These are phyloP conservation scores for Trichoderma atrobrunneum DNA, from an alignment of 2,329 filamentous ascomycete species.

Conservation along the genomic window DNA sequence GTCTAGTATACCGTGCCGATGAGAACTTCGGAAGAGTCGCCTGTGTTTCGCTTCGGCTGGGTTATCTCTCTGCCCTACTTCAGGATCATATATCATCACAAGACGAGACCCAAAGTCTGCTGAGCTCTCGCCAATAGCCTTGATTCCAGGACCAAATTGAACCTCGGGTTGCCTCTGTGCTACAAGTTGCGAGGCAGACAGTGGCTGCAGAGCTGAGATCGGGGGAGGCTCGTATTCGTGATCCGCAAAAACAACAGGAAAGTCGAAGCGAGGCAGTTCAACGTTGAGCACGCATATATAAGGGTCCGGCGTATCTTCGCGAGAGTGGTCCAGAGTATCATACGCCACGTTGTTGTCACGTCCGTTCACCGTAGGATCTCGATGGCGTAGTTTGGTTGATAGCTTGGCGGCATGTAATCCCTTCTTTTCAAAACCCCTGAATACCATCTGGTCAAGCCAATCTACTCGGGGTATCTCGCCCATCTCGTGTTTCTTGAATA, in stretches of 20 bases:
- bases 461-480: constrained; percentile 89
- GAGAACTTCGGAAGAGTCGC: constrained; percentile 82
- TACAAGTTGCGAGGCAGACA: constrained; percentile 58
- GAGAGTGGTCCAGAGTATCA: constrained; percentile 29
- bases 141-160: constrained; percentile 85
- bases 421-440: constrained; percentile 80
- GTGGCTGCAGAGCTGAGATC: constrained; percentile 69
- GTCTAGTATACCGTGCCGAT: constrained; percentile 88
- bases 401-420: constrained; percentile 62
- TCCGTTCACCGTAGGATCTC: constrained; percentile 39
- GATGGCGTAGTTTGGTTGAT: constrained; percentile 58
- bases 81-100: constrained; percentile 88
- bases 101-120: constrained; percentile 57
- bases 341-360: constrained; percentile 27
- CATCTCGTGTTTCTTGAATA: constrained; percentile 98
- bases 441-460: constrained; percentile 95
- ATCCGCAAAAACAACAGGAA: constrained; percentile 91
- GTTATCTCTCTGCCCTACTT: constrained; percentile 85
- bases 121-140: constrained; percentile 57
- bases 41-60: constrained; percentile 94
- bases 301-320: constrained; percentile 46
- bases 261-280: constrained; percentile 92
- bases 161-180: constrained; percentile 83
- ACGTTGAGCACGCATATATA: constrained; percentile 79
- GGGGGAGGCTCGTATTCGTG: constrained; percentile 86